Evolutionary conservation across 2,329 filamentous ascomycete genomes (phyloP), one percentile per base, ranked within the genome.

Genomic region (Orbilia quercus): DNA sequence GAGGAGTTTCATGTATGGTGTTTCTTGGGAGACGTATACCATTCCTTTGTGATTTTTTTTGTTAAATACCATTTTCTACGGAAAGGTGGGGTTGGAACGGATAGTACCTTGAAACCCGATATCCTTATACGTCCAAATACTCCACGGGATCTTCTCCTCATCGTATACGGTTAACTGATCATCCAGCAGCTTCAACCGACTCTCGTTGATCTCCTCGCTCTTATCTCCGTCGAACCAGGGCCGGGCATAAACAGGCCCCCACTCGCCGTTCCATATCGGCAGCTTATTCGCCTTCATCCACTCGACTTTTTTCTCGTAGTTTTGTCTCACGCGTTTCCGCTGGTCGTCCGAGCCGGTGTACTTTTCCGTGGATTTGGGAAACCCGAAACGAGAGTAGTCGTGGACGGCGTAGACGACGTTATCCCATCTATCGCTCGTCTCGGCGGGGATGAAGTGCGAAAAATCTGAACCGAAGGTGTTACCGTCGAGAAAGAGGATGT

Each of bases 61-160:
- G n/a, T n/a, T n/a, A n/a, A n/a, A n/a, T n/a, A n/a, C n/a, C n/a
- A n/a, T n/a, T n/a, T n/a, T n/a, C n/a, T n/a, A n/a, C n/a, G n/a
- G n/a, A n/a, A n/a, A n/a, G n/a, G n/a, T n/a, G n/a, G n/a, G n/a
- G n/a, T n/a, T n/a, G n/a, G n/a, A n/a, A n/a, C n/a, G 9, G 18
- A 47, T 11, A 48, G 38, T 59, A 75, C 85, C 85, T 77, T 86
- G 84, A 47, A 84, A 82, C 0, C 85, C 84, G 40, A 87, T 83
- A 67, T 87, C 85, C 77, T 87, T 87, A 79, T 86, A 87, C 0
- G 85, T 79, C 85, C 85, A 87, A 76, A 89, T 89, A 12, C 81
- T 84, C 87, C 86, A 89, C 59, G 82, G 81, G 36, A 85, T 84
- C 53, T 82, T 78, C 67, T 84, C 79, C 78, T 83, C 82, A 58